Conservation (phyloP, 257 asterid genomes). For the Capsicum rhomboideum region DNA sequence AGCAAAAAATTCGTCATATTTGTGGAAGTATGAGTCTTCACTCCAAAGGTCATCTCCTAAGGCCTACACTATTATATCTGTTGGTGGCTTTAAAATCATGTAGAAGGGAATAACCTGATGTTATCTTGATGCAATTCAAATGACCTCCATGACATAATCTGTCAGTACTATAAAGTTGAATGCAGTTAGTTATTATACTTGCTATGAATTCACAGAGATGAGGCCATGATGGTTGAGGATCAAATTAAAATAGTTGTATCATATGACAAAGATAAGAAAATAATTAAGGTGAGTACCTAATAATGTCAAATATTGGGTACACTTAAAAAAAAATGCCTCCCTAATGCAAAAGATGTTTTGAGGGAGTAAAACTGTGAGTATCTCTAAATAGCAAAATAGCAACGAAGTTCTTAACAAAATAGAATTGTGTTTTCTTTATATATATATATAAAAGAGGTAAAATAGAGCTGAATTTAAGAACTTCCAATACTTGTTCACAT, state of each 20-base stretch:
- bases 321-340: not conserved
- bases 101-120: too few species aligned
- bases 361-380: not conserved
- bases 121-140: too few species aligned
- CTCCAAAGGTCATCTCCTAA: too few species aligned
- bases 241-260: not conserved
- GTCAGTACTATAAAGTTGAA: not conserved
- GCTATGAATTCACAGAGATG: not conserved
- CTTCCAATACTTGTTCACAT: not conserved
- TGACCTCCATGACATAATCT: not conserved
- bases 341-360: not conserved
- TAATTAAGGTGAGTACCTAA: not conserved
- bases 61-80: too few species aligned
- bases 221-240: conserved; percentile 41
- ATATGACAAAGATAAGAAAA: too few species aligned
- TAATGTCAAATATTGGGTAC: not conserved
- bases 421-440: too few species aligned
- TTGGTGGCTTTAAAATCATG: too few species aligned
- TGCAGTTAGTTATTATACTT: not conserved
- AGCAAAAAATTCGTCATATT: too few species aligned
- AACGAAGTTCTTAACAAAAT: not conserved
- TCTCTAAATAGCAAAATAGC: not conserved
- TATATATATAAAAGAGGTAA: too few species aligned
- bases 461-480: not conserved
- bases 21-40: too few species aligned